Evolutionary conservation across 148 eudicot genomes (phyloP).

Genomic region (Chenopodium quinoa): DNA sequence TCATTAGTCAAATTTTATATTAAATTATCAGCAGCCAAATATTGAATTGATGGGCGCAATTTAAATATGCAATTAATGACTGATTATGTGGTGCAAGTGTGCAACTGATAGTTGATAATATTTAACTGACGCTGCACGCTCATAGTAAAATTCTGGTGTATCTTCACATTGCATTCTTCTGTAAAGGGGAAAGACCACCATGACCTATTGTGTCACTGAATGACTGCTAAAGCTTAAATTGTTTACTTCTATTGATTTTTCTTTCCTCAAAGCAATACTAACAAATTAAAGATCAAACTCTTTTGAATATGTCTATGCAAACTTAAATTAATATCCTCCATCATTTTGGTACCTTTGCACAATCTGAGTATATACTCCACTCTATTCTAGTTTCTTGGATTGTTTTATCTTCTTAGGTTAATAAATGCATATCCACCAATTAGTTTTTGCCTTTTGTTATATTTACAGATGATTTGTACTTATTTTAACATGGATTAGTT

Average conservation of each 20-base stretch:
- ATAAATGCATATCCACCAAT: neutral
- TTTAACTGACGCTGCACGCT: neutral
- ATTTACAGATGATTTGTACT: neutral
- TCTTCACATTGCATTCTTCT: neutral
- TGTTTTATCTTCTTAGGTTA: neutral
- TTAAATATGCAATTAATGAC: neutral
- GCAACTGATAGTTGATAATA: neutral
- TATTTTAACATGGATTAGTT: no score
- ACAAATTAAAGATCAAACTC: neutral
- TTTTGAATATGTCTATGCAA: neutral
- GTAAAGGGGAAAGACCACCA: neutral
- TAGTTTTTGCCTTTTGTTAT: no score
- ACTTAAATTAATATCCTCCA: no score
- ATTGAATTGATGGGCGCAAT: neutral
- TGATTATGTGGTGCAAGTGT: neutral
- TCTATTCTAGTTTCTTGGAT: neutral
- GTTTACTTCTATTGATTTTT: neutral
- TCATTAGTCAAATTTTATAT: neutral
- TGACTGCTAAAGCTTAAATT: neutral
- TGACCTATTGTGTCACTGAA: neutral
- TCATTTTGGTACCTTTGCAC: neutral
- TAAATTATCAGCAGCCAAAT: no score
- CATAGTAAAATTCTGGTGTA: neutral
- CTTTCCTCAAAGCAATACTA: neutral
- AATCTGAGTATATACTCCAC: neutral